phyloP scores from a whole-genome alignment of 2,329 filamentous ascomycete genomes.

The Pseudocercospora macadamiae region DNA sequence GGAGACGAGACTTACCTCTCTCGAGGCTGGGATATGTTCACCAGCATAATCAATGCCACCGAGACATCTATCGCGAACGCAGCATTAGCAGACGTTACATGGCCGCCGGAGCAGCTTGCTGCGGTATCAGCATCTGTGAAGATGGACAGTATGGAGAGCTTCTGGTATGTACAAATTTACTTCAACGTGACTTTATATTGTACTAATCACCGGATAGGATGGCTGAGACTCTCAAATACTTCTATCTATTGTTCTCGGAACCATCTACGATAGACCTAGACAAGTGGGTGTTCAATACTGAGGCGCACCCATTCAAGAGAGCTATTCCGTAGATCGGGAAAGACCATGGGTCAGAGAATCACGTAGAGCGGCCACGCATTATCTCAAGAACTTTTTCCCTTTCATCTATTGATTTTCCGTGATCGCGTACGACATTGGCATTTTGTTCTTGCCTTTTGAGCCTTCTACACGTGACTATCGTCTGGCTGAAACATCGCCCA shows the following conservation, averaged over 20 bases:
- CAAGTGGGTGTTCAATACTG: conserved; percentile 55
- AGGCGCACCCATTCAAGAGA: conserved; percentile 52
- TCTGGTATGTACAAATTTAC: conserved; percentile 40
- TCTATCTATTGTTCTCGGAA: conserved; percentile 52
- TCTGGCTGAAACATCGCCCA: neutral
- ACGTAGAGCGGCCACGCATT: no score
- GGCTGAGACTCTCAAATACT: conserved; percentile 56
- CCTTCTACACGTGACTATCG: no score
- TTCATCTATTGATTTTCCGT: no score
- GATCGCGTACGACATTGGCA: no score
- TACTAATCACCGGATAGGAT: conserved; percentile 20
- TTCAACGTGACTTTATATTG: neutral
- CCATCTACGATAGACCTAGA: conserved; percentile 48
- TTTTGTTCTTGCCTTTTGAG: no score
- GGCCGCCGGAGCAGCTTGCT: conserved; percentile 40
- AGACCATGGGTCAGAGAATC: no score
- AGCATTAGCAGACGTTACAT: conserved; percentile 48
- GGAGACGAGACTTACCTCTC: conserved; percentile 54
- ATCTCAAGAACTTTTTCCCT: no score
- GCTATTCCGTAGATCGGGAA: conserved; percentile 21
- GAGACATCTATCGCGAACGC: conserved; percentile 51
- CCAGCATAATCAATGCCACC: conserved; percentile 47
- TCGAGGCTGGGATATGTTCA: conserved; percentile 55
- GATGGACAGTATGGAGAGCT: conserved; percentile 53
- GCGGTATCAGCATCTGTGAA: conserved; percentile 32